phyloP scores from a whole-genome alignment of 176 grass and related monocot genomes.

The Ensete ventricosum region DNA sequence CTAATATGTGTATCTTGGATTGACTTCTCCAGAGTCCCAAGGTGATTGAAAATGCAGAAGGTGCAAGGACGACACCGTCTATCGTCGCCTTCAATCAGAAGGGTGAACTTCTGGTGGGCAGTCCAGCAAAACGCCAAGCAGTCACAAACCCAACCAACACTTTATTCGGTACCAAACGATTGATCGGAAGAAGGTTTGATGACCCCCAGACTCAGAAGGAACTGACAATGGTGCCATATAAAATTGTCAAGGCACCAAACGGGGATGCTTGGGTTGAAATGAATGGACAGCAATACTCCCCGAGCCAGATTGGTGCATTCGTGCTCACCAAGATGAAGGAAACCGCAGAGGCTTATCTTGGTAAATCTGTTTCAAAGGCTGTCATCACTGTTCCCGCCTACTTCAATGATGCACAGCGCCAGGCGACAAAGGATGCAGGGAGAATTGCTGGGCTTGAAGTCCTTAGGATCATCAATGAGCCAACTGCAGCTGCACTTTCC shows the following conservation, averaged over 20 bases:
- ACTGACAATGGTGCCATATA: slow-evolving; percentile 93
- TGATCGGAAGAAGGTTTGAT: slow-evolving; percentile 71
- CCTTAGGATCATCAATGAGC: slow-evolving; percentile 89
- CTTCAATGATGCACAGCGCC: too few species aligned
- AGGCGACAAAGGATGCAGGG: too few species aligned
- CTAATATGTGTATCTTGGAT: background rate
- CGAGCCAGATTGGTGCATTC: slow-evolving; percentile 86
- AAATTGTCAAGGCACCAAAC: slow-evolving; percentile 44
- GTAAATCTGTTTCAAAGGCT: too few species aligned
- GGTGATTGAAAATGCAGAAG: slow-evolving; percentile 87
- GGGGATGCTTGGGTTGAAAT: slow-evolving; percentile 70
- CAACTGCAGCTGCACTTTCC: slow-evolving; percentile 74
- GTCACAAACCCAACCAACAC: slow-evolving; percentile 90
- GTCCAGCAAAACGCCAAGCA: background rate
- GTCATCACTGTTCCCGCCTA: too few species aligned
- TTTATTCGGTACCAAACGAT: slow-evolving; percentile 66
- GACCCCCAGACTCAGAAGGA: slow-evolving; percentile 81
- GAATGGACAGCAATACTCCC: slow-evolving; percentile 69
- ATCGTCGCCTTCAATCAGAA: slow-evolving; percentile 72
- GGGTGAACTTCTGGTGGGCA: slow-evolving; percentile 56
- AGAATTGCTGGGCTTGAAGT: slow-evolving; percentile 8
- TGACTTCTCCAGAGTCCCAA: slow-evolving; percentile 32
- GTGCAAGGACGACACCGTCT: slow-evolving; percentile 72
- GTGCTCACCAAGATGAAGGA: slow-evolving; percentile 36
- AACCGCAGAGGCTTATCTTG: too few species aligned